Evolutionary conservation across 192 early-diverging fungal genomes (phyloP), one percentile per base, ranked within the genome.

Genomic region (Allomyces javanicus): DNA sequence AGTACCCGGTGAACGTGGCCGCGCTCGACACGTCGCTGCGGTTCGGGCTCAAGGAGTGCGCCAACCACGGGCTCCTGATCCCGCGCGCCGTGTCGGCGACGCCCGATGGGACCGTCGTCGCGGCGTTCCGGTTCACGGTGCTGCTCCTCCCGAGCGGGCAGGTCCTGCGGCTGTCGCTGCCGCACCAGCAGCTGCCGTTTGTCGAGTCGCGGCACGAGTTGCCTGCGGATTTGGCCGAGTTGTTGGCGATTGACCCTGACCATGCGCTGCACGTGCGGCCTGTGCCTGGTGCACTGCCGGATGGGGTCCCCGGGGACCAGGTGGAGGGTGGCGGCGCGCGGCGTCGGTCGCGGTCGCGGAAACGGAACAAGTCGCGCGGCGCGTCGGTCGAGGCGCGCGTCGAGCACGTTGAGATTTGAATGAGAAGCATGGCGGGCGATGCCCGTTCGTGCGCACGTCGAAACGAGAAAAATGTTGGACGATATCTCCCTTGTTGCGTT

Each of bases 51-150:
- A 72, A 74, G 61, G 88, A 89, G 67, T 75, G 86, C 33, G 76
- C 86, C 21, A 69, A 71, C 26, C 81, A 87, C 70, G 76, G 76
- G 9, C 72, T 91, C 25, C 68, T 91, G 67, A 82, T 78, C n/a
- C 80, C 86, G 22, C 82, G 83, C 64, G 75, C 84, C 19, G 81
- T 86, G 14, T 77, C 82, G 33, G 74, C 79, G 44, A 82, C 84
- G 43, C 77, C 79, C 62, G n/a, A 68, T 14, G 55, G 71, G 58
- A 71, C 75, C 23, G 76, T 76, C 45, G 79, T 85, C 23, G 86
- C 89, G 5, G 87, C 89, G 75, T 87, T 89, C 73, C 87, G 89
- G 76, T 71, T 78, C 62, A 89, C 87, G 0, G 80, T 88, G 17
- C 65, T 88, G 63, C 74, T 86, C 64, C 70, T 79, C 64, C 70